phyloP scores from a whole-genome alignment of 352 stramenopile genomes.

The Phytophthora capsici region DNA sequence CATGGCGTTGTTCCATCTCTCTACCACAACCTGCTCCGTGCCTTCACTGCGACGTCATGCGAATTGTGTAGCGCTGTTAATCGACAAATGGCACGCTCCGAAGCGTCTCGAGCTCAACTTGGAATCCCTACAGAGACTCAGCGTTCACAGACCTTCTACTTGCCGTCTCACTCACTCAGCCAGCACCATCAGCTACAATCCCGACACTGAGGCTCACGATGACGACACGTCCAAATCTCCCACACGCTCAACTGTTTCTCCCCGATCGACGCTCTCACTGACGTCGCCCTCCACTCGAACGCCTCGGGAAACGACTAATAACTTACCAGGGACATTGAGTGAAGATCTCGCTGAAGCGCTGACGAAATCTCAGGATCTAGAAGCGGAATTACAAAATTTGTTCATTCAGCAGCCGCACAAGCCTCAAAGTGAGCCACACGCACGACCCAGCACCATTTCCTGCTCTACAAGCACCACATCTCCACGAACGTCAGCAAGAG shows the following conservation, averaged over 20 bases:
- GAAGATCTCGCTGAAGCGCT: constrained; percentile 10
- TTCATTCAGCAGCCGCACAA: constrained; percentile 30
- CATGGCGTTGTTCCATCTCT: constrained; percentile 76
- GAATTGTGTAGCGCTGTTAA: constrained; percentile 54
- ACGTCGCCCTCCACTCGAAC: constrained; percentile 27
- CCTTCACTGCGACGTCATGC: constrained; percentile 37
- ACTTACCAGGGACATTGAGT: constrained; percentile 17
- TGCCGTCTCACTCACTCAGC: constrained; percentile 34
- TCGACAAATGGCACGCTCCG: constrained; percentile 62
- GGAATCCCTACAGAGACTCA: constrained; percentile 66
- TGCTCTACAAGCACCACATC: constrained; percentile 12
- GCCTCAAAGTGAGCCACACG: constrained; percentile 15
- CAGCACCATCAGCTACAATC: constrained; percentile 12
- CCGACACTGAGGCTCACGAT: constrained; percentile 4
- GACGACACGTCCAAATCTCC: background rate
- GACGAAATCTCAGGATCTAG: background rate
- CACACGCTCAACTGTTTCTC: background rate
- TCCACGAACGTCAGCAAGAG: constrained; percentile 19
- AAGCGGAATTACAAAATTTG: background rate
- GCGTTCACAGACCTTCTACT: constrained; percentile 20
- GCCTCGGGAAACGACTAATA: constrained; percentile 18
- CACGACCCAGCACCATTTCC: constrained; percentile 13
- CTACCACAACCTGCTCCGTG: constrained; percentile 21
- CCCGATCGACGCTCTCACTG: constrained; percentile 4
- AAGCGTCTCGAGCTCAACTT: constrained; percentile 77